Percentiles rank a stretch among this genome's conserved stretches.
Evolutionary conservation across 495 filamentous ascomycete species (phyloP).

Genomic region (Podospora tetraspora): DNA sequence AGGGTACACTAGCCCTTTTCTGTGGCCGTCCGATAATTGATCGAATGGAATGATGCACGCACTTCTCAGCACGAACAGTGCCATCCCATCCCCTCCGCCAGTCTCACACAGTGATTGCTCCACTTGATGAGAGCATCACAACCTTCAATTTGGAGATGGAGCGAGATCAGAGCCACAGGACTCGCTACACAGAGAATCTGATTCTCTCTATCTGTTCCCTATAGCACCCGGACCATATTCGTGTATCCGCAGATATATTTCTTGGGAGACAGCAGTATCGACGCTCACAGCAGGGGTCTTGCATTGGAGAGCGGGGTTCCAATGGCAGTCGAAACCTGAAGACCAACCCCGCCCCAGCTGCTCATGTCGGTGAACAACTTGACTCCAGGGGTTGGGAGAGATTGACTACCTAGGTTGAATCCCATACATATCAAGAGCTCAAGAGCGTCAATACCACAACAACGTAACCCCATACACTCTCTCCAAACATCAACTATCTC

Average conservation of each 20-base stretch:
- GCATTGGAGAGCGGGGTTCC: slow-evolving; percentile 7
- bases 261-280: neutral
- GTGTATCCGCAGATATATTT: neutral
- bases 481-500: neutral
- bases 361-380: slow-evolving; percentile 18
- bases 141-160: neutral
- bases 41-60: neutral
- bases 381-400: neutral
- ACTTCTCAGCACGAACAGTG: neutral
- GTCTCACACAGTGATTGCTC: neutral
- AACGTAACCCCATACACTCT: neutral
- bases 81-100: neutral
- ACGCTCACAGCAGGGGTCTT: neutral
- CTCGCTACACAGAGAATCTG: neutral
- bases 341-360: slow-evolving; percentile 12
- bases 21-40: neutral
- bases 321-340: neutral
- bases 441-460: neutral
- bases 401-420: neutral
- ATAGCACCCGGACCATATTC: neutral
- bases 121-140: neutral
- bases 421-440: neutral
- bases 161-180: neutral
- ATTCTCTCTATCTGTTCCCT: neutral
- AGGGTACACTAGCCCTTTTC: neutral